Conservation (phyloP, 2,329 filamentous ascomycete genomes). For the Fonsecaea pugnacius region DNA sequence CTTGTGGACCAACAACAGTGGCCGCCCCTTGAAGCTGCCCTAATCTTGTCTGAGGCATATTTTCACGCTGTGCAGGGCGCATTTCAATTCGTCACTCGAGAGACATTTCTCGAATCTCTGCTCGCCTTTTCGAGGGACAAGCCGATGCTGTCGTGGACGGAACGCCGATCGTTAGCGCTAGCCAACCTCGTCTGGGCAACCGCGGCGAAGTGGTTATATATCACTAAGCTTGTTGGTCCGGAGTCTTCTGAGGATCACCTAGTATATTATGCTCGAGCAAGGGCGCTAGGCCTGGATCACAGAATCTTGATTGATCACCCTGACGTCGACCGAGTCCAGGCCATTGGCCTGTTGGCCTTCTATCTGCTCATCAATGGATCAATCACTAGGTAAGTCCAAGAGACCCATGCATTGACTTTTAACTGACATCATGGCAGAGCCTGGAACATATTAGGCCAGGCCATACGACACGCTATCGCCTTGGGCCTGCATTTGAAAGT, state of each 20-base stretch:
- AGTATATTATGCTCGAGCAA: constrained; percentile 1
- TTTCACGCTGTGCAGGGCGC: constrained; percentile 31
- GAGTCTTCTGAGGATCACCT: neutral
- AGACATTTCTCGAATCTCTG: constrained; percentile 25
- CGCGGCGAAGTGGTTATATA: constrained; percentile 6
- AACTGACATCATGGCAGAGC: constrained; percentile 29
- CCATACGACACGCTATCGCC: constrained; percentile 37
- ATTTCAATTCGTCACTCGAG: constrained; percentile 25
- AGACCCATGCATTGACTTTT: neutral
- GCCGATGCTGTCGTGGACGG: constrained; percentile 16
- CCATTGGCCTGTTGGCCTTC: constrained; percentile 30
- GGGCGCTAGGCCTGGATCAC: constrained; percentile 11
- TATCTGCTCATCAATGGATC: constrained; percentile 36
- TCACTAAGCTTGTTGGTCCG: constrained; percentile 24
- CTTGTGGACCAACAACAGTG: constrained; percentile 11
- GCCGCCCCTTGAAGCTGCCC: constrained; percentile 18
- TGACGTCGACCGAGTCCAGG: constrained; percentile 37
- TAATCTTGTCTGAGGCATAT: constrained; percentile 30
- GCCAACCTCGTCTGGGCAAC: constrained; percentile 11
- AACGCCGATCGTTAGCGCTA: constrained; percentile 28
- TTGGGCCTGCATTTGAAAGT: constrained; percentile 39
- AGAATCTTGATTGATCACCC: constrained; percentile 36
- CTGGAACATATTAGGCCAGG: constrained; percentile 38
- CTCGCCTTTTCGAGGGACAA: neutral
- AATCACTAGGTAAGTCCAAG: constrained; percentile 35